Percentiles rank a stretch among this genome's conserved stretches.
phyloP scores from a whole-genome alignment of 352 stramenopile genomes.

The Pythium scleroteichum region DNA sequence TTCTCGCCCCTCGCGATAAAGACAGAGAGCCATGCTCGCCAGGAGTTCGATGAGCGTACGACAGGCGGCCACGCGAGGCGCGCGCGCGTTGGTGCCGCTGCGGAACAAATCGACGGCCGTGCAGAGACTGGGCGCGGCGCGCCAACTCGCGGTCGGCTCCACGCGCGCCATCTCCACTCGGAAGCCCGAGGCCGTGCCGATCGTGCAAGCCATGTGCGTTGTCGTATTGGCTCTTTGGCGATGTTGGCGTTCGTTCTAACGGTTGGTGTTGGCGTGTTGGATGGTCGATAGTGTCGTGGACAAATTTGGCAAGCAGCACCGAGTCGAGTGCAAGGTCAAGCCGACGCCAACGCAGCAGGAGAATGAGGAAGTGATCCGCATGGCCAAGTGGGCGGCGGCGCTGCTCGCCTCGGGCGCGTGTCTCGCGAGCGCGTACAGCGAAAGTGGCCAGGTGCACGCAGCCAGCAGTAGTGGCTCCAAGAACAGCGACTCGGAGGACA shows the following conservation, averaged over 20 bases:
- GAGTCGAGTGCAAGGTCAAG: constrained; percentile 23
- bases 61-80: constrained; percentile 22
- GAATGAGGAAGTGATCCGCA: constrained; percentile 11
- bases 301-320: constrained; percentile 34
- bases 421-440: constrained; percentile 21
- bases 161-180: constrained; percentile 16
- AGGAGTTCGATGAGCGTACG: not conserved
- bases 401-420: constrained; percentile 34
- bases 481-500: constrained; percentile 36
- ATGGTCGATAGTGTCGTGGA: constrained; percentile 23
- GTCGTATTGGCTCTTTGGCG: too few relatives aligned
- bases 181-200: constrained; percentile 19
- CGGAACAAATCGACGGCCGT: constrained; percentile 27
- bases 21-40: constrained; percentile 5
- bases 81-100: not conserved
- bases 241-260: too few relatives aligned
- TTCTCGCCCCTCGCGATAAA: not conserved
- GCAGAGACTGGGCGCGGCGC: constrained; percentile 67
- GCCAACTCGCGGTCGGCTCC: constrained; percentile 28
- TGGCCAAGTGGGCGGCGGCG: constrained; percentile 37
- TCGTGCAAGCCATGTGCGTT: constrained; percentile 29
- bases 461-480: constrained; percentile 22
- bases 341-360: constrained; percentile 5
- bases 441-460: constrained; percentile 27
- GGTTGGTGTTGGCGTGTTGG: too few relatives aligned